Base-by-base conservation (phyloP, 225 moss, liverwort and hornwort species). In the Takakia lepidozioides region DNA sequence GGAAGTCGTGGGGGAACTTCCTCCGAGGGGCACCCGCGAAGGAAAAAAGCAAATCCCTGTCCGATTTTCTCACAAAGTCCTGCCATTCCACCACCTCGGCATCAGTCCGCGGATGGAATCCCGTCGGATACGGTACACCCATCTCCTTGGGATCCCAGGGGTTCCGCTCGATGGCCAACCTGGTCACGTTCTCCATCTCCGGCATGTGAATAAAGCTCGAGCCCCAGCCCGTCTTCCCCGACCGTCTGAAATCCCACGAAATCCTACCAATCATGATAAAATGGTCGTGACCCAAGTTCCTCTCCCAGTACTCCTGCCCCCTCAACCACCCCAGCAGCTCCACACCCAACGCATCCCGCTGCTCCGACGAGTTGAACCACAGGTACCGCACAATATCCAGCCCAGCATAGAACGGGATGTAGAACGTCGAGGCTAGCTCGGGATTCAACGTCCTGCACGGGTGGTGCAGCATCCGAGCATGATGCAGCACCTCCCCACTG, bases 181-280 rank as follows among this genome's bases (percentile, higher is more conserved):
- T 40, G 3, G 27, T 61, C 11, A 53, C 51, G 44, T 53, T 61
- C n/a, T 6, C 6, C 3, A 51, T 21, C 21, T 43, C 44, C 19
- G 61, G 52, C 14, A 61, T 22, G 20, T 19, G 19, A 22, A 61
- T 23, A 10, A 61, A 53, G 0, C 10, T 21, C 30, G 22, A 38
- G 10, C 61, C 61, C 61, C 61, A 61, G 1, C 29, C 34, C 16
- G 23, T 27, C 22, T 22, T 40, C 19, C 38, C 13, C 19, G 4
- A 18, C 17, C 61, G 39, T 7, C 37, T 38, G 18, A 40, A 61
- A 19, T 61, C 61, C 61, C 61, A 61, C 6, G 43, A 19, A 42
- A 61, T 45, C 24, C 61, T 52, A 19, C 52, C 43, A 28, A 61
- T 17, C 40, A 61, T 32, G 14, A 61, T 19, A 19, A 61, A 26